Evolutionary conservation across 2,329 filamentous ascomycete genomes (phyloP).

Genomic region (Trichoderma hamatum): DNA sequence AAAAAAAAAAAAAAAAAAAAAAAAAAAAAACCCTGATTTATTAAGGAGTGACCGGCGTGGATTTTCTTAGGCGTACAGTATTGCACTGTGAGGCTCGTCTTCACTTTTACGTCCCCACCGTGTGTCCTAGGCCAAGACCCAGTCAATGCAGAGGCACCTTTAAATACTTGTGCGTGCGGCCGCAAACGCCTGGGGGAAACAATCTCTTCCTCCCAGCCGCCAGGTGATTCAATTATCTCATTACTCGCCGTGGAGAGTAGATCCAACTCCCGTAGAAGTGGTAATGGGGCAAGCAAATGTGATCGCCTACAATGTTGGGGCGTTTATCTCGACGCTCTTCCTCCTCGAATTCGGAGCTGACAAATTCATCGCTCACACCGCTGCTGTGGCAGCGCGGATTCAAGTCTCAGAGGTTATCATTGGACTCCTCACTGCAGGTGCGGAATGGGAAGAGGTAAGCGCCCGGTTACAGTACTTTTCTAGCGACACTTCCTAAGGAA

Average conservation of each 20-base stretch:
- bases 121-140: too few species aligned
- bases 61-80: not conserved
- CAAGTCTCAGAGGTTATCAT: constrained; percentile 52
- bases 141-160: too few species aligned
- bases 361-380: constrained; percentile 4
- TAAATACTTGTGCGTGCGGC: too few species aligned
- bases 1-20: too few species aligned
- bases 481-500: too few species aligned
- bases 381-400: constrained; percentile 29
- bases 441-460: constrained; percentile 60
- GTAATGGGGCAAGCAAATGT: not conserved
- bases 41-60: not conserved
- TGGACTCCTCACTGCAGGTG: constrained; percentile 55
- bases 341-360: constrained; percentile 1
- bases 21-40: too few species aligned
- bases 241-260: too few species aligned
- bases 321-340: not conserved
- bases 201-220: too few species aligned
- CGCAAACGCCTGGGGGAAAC: too few species aligned
- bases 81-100: not conserved
- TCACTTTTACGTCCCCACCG: not conserved
- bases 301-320: constrained; percentile 1
- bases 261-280: too few species aligned
- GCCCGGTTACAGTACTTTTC: too few species aligned
- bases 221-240: too few species aligned